Evolutionary conservation across 495 filamentous ascomycete species (phyloP), one percentile per base, ranked within the genome.

Genomic region (Talaromyces liani): DNA sequence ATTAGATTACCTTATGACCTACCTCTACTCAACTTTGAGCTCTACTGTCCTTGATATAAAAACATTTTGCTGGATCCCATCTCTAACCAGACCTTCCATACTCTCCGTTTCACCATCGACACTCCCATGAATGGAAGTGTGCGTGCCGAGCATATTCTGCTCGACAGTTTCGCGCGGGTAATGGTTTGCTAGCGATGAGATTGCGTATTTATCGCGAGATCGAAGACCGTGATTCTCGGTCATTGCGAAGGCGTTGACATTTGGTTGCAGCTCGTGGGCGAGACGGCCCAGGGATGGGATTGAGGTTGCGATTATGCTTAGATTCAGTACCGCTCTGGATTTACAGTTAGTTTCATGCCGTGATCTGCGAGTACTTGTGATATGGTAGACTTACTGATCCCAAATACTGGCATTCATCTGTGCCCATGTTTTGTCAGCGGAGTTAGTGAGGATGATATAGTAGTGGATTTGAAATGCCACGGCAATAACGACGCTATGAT

Each of bases 251-350:
- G 60, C 60, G 29, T 49, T 49, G 12, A 62, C 45, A 16, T 49
- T 62, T 10, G 60, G 60, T 16, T 74, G 68, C 2, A 76, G 65
- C 20, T 72, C 71, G n/a, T 70, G 70, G 49, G 74, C 69, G n/a
- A 76, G 70, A 55, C 71, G 72, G 63, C 73, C 74, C 25, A 76
- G 69, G n/a, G 74, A 72, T 18, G 74, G 74, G 6, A 76, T 47
- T 49, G 72, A 73, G 24, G 74, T 70, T 31, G 69, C 64, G n/a
- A 66, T 70, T 36, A 76, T 57, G 18, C 69, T 66, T 9, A 68
- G 65, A 54, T 73, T 73, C 68, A 73, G 67, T 62, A 70, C 66
- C 18, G 64, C 60, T 57, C 67, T 69, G 31, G 31, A 58, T 63
- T 36, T 51, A 14, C 8, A 20, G 34, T 63, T 63, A 63, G 61